Percentiles rank a stretch among this genome's conserved stretches.
Conservation (phyloP, 805 yeast genomes). For the Sungouiozyma intestinalis region DNA sequence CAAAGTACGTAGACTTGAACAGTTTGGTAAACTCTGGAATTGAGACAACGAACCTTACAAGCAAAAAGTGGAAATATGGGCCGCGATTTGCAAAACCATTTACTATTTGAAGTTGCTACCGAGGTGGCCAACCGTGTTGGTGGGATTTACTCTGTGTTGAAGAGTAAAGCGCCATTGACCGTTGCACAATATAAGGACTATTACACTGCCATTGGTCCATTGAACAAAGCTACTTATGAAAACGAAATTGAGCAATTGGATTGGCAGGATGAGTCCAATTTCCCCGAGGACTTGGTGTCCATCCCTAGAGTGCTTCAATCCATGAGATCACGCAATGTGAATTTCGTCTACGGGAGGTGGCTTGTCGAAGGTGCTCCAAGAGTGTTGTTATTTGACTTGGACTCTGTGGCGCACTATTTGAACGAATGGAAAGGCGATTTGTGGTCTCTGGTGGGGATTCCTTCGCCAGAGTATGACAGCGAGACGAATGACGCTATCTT, state of each 20-base stretch:
- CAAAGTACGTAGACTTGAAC: neutral
- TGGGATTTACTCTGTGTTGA: constrained; percentile 92
- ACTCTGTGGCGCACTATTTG: constrained; percentile 56
- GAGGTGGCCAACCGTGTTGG: constrained; percentile 98
- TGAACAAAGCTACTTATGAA: constrained; percentile 61
- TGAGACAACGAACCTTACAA: neutral
- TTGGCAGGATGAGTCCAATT: constrained; percentile 36
- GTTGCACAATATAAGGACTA: constrained; percentile 85
- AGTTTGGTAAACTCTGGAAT: neutral
- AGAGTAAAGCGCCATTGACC: constrained; percentile 94
- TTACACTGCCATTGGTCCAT: constrained; percentile 80
- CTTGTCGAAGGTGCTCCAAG: constrained; percentile 95
- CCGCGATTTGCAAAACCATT: constrained; percentile 78
- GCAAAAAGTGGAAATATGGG: constrained; percentile 34
- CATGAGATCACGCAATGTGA: constrained; percentile 75
- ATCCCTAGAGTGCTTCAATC: constrained; percentile 46
- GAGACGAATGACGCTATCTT: constrained; percentile 91
- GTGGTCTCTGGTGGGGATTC: constrained; percentile 87
- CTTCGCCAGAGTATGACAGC: constrained; percentile 78
- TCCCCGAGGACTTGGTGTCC: constrained; percentile 20
- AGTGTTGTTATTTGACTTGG: constrained; percentile 77
- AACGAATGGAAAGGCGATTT: constrained; percentile 92
- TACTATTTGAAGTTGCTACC: constrained; percentile 89
- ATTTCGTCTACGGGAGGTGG: constrained; percentile 89
- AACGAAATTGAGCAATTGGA: constrained; percentile 74